These are phyloP conservation scores for Candida loeiensis DNA, from an alignment of 805 yeast species.

Conservation along the genomic window DNA sequence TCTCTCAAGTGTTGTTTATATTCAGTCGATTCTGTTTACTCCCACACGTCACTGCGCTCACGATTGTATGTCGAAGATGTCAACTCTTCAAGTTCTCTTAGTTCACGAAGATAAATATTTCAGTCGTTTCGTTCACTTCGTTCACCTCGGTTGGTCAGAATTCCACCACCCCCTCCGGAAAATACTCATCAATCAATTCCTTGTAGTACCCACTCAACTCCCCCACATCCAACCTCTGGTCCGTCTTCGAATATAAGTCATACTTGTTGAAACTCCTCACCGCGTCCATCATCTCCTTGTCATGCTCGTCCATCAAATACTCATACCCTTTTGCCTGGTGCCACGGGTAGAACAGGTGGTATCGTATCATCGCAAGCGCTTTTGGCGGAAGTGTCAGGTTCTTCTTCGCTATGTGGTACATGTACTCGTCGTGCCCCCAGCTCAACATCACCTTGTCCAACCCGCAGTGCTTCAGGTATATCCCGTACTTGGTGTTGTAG, in stretches of 20 bases:
- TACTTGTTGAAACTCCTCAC: constrained; percentile 66
- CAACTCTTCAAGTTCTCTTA: no score
- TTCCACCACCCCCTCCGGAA: constrained; percentile 54
- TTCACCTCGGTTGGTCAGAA: constrained; percentile 32
- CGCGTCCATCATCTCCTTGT: constrained; percentile 55
- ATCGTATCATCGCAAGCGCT: constrained; percentile 70
- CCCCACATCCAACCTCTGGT: constrained; percentile 44
- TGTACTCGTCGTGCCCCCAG: constrained; percentile 80
- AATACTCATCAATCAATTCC: constrained; percentile 63
- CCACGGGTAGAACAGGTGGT: constrained; percentile 76
- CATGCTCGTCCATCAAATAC: constrained; percentile 62
- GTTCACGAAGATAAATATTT: no score
- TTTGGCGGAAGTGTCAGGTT: constrained; percentile 63
- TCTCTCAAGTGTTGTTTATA: no score
- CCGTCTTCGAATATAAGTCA: constrained; percentile 64
- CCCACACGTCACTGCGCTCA: no score
- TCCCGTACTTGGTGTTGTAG: constrained; percentile 63
- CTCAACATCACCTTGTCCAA: constrained; percentile 66
- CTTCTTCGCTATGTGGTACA: constrained; percentile 66
- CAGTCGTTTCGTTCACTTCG: not conserved
- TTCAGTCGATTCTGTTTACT: no score
- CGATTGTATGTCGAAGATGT: no score
- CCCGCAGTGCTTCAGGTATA: constrained; percentile 63
- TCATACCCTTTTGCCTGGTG: constrained; percentile 67
- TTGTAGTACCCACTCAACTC: constrained; percentile 55